A percentile compares a stretch with the other conserved stretches of the same genome.
Evolutionary conservation across 140 eudicot genomes (phyloP).

Genomic region (Flaveria floridana): DNA sequence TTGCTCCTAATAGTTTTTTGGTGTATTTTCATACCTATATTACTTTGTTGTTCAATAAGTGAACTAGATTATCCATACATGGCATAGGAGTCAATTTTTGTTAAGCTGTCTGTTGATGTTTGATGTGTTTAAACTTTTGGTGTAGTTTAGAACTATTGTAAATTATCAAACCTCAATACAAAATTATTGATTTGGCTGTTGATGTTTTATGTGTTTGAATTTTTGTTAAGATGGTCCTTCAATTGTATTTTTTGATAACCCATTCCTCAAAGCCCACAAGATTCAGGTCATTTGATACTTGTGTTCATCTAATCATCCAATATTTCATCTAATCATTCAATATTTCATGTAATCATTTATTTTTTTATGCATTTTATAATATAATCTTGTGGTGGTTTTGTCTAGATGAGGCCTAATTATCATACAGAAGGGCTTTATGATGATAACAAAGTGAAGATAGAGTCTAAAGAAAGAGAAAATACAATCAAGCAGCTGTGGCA

Average conservation of each 20-base stretch:
- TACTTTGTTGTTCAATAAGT: too few species aligned
- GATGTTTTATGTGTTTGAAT: too few species aligned
- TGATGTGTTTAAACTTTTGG: too few species aligned
- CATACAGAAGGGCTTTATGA: constrained; percentile 75
- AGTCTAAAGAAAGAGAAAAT: constrained; percentile 38
- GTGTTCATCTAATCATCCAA: background rate
- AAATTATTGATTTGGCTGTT: too few species aligned
- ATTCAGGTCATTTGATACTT: constrained; percentile 49
- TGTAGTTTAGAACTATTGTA: too few species aligned
- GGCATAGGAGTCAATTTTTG: too few species aligned
- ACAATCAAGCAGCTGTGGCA: constrained; percentile 81
- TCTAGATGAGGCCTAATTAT: constrained; percentile 74
- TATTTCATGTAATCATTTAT: background rate
- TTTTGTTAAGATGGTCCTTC: too few species aligned
- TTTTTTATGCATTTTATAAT: background rate
- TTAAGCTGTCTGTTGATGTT: too few species aligned
- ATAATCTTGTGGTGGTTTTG: background rate
- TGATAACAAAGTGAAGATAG: constrained; percentile 49
- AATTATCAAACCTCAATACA: too few species aligned
- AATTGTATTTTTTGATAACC: constrained; percentile 55
- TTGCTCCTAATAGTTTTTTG: constrained; percentile 33
- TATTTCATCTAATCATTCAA: background rate
- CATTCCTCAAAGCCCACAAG: constrained; percentile 89
- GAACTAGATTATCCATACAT: too few species aligned
- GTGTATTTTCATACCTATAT: too few species aligned